Evolutionary conservation across 768 basidiomycete species (phyloP), one percentile per base, ranked within the genome.

Genomic region (Amanita rubescens): DNA sequence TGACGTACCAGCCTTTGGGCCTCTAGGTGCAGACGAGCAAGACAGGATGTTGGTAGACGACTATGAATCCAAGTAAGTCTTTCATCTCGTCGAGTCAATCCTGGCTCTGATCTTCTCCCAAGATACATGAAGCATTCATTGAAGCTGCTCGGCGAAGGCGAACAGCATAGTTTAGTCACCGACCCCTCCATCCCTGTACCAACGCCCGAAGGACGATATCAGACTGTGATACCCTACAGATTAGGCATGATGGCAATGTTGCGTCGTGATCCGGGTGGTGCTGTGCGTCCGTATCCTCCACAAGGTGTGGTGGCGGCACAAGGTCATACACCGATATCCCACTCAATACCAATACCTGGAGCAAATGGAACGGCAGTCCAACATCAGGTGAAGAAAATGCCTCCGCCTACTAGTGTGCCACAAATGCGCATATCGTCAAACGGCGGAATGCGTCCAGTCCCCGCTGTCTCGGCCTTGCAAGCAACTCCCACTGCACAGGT

Each of bases 21-120:
- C 80, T 3, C 75, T 77, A 44, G 84, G 85, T 10, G 55, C 75
- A 4, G 87, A 90, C 14, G 88, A 89, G 61, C 79, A 83, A 45
- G 80, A 84, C 53, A 75, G 88, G 7, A 65, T 77, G 0, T 67
- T 90, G n/a, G 63, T 90, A 7, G 87, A 91, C 58, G 89, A 90
- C 55, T 87, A 76, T 57, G 76, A 81, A 44, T 64, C 79, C 5
- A 71, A 75, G 77, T 80, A 74, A 35, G 67, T 62, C 49, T n/a
- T 47, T 35, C 9, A 17, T 48, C 32, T 57, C 24, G n/a, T 33
- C 47, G 11, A 17, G 20, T 54, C 62, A 41, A 57, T 50, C 22
- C 42, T 45, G 12, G 43, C 15, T n/a, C 19, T 54, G 22, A 33
- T 4, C 8, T 47, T 20, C n/a, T n/a, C 15, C 49, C 20, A 42